Base-by-base conservation (phyloP, 768 basidiomycete genomes). In the Dacryopinax primogenitus region DNA sequence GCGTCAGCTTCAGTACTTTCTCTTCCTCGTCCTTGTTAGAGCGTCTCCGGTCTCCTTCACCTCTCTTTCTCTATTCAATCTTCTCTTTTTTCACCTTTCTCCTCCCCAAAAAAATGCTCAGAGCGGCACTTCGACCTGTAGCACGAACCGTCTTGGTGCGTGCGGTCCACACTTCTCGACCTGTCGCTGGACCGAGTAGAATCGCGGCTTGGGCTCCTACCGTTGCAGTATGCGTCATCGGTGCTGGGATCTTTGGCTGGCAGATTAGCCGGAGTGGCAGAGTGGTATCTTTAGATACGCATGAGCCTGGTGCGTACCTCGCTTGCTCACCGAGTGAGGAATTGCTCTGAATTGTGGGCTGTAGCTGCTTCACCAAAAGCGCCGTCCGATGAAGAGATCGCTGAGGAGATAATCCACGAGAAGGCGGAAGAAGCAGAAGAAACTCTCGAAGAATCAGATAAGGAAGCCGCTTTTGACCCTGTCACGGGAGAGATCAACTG, bases 401-500 rank as follows among this genome's bases (percentile, higher is more conserved):
- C 51, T 32, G 13, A 15, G 9, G 51, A 58, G 26, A 23, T 58
- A 3, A 15, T 58, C 26, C 51, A 58, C 30, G 51, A 23, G 26
- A 58, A 58, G 18, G 51, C 51, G 26, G 51, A 58, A 21, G 51
- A 58, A 30, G 51, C 51, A 6, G 51, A 58, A 26, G 51, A 58
- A 30, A 28, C 51, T 28, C 26, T 58, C 51, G 51, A 58, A 21
- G 51, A 32, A 30, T 58, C 51, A 1, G 47, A 47, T 35, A 67
- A 65, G 36, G 67, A 74, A 41, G 82, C 82, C 37, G 95, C 96
- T 3, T 98, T 83, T 80, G 88, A 99, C 77, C 94, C 94, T 21
- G 92, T 84, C 68, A 99, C 96, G 1, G 96, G 96, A 45, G 93
- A 97, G 81, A 98, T 99, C 72, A 99, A 99, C 78, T 99, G 96